phyloP scores from a whole-genome alignment of 2,329 filamentous ascomycete species.

The Pseudonectria buxi region DNA sequence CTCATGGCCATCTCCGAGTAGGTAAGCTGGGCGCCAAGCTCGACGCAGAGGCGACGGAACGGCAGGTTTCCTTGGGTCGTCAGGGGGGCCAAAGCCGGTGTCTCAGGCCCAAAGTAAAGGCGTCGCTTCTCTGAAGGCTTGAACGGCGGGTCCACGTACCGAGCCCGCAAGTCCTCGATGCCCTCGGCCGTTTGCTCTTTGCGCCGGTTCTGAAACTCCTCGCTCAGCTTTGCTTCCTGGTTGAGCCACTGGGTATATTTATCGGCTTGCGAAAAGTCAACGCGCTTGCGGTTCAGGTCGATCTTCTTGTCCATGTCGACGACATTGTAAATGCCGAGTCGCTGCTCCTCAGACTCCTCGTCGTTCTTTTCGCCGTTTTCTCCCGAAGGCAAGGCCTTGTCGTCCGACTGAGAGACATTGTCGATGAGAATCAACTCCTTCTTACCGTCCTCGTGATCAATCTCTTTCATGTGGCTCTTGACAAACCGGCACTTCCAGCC shows the following conservation, averaged over 20 bases:
- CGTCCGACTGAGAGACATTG: conserved; percentile 10
- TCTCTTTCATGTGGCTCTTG: conserved; percentile 76
- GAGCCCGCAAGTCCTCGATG: conserved; percentile 67
- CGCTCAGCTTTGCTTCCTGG: conserved; percentile 42
- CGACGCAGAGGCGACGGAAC: conserved; percentile 83
- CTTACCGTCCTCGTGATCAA: conserved; percentile 68
- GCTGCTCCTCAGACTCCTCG: conserved; percentile 43
- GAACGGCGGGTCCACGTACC: conserved; percentile 79
- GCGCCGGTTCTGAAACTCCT: conserved; percentile 34
- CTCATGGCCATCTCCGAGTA: conserved; percentile 99
- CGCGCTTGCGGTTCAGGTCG: conserved; percentile 65
- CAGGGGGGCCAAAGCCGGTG: conserved; percentile 84
- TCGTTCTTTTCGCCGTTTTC: conserved; percentile 28
- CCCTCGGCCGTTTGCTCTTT: conserved; percentile 36
- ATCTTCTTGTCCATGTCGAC: conserved; percentile 65
- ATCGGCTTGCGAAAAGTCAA: conserved; percentile 66
- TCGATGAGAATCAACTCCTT: conserved; percentile 72
- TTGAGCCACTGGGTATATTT: conserved; percentile 73
- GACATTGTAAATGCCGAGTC: conserved; percentile 67
- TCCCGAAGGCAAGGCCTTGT: conserved; percentile 1
- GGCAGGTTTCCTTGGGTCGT: conserved; percentile 96
- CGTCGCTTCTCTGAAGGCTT: conserved; percentile 87
- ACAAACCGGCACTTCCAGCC: conserved; percentile 96
- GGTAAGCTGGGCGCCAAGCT: conserved; percentile 84
- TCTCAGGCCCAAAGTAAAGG: conserved; percentile 90